Percentiles rank a stretch among this genome's conserved stretches.
Evolutionary conservation across 192 early-diverging fungal genomes (phyloP).

Genomic region (Funneliformis geosporum): DNA sequence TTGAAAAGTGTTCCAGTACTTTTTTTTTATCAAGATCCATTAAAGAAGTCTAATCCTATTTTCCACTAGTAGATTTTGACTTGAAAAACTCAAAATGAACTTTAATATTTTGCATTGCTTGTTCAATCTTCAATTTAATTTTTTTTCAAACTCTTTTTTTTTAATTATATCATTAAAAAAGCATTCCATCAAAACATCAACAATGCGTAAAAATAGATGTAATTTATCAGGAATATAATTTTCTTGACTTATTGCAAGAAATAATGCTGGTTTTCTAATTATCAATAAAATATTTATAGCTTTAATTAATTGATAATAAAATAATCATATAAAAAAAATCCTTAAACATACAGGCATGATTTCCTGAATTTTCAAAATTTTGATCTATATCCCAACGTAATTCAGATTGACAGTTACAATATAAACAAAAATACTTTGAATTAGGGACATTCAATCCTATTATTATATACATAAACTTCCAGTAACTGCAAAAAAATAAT

Average conservation of each 20-base stretch:
- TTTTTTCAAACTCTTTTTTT: neutral
- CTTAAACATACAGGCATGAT: neutral
- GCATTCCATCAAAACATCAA: slow-evolving; percentile 1
- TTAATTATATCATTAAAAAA: neutral
- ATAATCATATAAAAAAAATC: no score
- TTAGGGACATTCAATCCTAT: neutral
- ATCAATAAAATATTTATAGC: neutral
- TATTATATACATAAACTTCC: neutral
- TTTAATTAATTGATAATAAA: no score
- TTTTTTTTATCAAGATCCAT: no score
- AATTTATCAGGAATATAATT: neutral
- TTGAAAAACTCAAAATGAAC: neutral
- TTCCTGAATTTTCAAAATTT: neutral
- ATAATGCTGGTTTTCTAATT: neutral
- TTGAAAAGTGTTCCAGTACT: no score
- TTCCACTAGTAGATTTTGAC: neutral
- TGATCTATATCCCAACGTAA: neutral
- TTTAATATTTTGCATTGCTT: neutral
- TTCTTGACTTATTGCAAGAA: neutral
- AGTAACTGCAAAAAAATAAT: neutral
- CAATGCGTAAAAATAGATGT: neutral
- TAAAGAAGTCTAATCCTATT: neutral
- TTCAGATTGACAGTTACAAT: neutral
- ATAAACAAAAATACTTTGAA: neutral
- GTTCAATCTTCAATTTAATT: neutral